Conservation (phyloP, 2,329 filamentous ascomycete species). For the Neodidymelliopsis sp. region DNA sequence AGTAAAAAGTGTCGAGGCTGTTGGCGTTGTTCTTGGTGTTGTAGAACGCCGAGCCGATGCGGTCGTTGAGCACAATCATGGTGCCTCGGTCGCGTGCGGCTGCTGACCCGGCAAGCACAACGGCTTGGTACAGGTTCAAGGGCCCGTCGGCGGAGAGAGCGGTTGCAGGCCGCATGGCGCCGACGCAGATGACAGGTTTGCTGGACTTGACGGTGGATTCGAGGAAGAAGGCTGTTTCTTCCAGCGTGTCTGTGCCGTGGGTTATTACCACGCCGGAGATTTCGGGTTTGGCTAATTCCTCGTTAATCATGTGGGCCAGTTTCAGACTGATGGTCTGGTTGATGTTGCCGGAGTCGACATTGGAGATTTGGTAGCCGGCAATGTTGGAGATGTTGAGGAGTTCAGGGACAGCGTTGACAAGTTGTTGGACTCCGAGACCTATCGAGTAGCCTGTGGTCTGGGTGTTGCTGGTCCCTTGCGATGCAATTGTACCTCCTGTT, state of each 20-base stretch:
- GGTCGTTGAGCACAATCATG: slow-evolving; percentile 69
- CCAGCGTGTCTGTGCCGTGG: slow-evolving; percentile 71
- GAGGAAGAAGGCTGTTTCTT: slow-evolving; percentile 70
- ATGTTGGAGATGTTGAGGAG: slow-evolving; percentile 64
- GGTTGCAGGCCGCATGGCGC: slow-evolving; percentile 69
- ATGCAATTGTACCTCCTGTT: slow-evolving; percentile 67
- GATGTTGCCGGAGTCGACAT: slow-evolving; percentile 49
- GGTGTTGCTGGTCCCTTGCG: slow-evolving; percentile 56
- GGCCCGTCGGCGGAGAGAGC: slow-evolving; percentile 70
- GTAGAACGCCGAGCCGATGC: slow-evolving; percentile 66
- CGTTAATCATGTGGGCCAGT: slow-evolving; percentile 58
- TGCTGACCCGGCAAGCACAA: slow-evolving; percentile 61
- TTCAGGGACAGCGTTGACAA: slow-evolving; percentile 64
- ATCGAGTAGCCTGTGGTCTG: slow-evolving; percentile 65
- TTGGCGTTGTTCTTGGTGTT: slow-evolving; percentile 70
- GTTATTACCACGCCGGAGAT: slow-evolving; percentile 64
- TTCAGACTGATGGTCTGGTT: slow-evolving; percentile 59
- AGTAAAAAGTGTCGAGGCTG: slow-evolving; percentile 68
- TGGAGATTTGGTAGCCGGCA: slow-evolving; percentile 55
- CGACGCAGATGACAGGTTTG: slow-evolving; percentile 68
- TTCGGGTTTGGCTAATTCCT: slow-evolving; percentile 55
- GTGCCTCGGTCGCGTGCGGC: slow-evolving; percentile 60
- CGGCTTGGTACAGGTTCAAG: slow-evolving; percentile 67
- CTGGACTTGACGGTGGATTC: slow-evolving; percentile 63
- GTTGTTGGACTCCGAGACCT: slow-evolving; percentile 58